Conservation (phyloP, 805 yeast species). For the Cyberlindnera subsufficiens region DNA sequence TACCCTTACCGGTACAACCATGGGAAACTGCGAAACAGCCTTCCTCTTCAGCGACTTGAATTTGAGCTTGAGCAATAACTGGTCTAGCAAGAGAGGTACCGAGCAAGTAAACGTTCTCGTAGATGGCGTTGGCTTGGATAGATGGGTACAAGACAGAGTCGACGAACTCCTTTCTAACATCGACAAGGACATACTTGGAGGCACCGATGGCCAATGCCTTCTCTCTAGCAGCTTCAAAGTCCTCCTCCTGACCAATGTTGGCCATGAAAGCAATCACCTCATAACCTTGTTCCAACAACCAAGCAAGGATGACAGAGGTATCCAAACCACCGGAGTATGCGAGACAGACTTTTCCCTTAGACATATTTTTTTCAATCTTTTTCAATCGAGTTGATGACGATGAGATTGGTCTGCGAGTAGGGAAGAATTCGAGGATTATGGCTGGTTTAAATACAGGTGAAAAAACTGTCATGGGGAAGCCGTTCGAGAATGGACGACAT, state of each 20-base stretch:
- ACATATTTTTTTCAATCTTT: slow-evolving; percentile 41
- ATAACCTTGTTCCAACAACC: slow-evolving; percentile 97
- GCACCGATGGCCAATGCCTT: slow-evolving; percentile 98
- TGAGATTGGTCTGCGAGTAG: not conserved
- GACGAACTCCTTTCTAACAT: slow-evolving; percentile 92
- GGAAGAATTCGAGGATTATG: not conserved
- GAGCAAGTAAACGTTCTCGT: slow-evolving; percentile 92
- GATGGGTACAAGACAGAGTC: slow-evolving; percentile 92
- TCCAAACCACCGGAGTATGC: slow-evolving; percentile 99
- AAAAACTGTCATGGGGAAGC: not conserved
- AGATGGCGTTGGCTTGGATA: slow-evolving; percentile 94
- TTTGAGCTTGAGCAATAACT: slow-evolving; percentile 97
- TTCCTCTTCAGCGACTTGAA: slow-evolving; percentile 91
- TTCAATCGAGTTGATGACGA: not conserved
- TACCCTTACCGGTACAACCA: slow-evolving; percentile 99
- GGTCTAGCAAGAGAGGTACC: slow-evolving; percentile 99
- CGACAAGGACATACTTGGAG: slow-evolving; percentile 87
- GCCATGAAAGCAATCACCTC: slow-evolving; percentile 99
- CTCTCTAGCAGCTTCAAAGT: slow-evolving; percentile 92
- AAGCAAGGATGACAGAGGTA: slow-evolving; percentile 95
- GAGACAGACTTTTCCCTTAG: slow-evolving; percentile 97
- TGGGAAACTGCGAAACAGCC: slow-evolving; percentile 98
- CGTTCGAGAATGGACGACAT: not conserved
- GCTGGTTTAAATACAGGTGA: not conserved
- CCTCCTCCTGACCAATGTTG: slow-evolving; percentile 99